Evolutionary conservation across 192 early-diverging fungal species (phyloP).

Genomic region (Coemansia sp.): DNA sequence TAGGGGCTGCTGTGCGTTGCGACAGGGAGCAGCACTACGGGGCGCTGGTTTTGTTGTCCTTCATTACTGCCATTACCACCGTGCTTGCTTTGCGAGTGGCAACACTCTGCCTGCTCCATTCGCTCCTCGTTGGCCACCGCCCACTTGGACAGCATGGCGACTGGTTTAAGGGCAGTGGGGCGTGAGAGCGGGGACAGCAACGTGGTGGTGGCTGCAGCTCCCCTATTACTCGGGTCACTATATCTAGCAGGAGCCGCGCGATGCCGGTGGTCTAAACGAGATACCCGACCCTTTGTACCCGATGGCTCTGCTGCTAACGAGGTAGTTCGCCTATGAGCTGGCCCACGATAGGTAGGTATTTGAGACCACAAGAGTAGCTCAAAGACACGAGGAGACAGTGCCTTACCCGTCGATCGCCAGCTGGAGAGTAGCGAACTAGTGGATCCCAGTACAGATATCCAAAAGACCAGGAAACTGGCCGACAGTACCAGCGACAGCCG

Average conservation of each 20-base stretch:
- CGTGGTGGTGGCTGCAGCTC: conserved; percentile 12
- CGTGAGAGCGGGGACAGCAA: conserved; percentile 3
- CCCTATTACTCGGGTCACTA: neutral
- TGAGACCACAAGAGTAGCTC: conserved; percentile 22
- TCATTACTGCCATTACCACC: conserved; percentile 6
- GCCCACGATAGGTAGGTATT: neutral
- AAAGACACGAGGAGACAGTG: conserved; percentile 32
- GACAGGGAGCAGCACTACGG: neutral
- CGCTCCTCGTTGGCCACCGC: neutral
- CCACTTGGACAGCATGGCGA: neutral
- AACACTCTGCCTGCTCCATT: neutral
- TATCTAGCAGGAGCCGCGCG: neutral
- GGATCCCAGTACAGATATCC: conserved; percentile 36
- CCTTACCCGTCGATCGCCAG: conserved; percentile 23
- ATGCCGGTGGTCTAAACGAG: neutral
- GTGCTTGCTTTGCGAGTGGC: neutral
- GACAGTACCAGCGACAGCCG: conserved; percentile 25
- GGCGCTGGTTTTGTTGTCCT: neutral
- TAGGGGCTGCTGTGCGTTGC: neutral
- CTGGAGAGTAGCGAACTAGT: conserved; percentile 20
- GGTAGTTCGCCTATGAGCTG: neutral
- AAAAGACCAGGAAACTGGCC: conserved; percentile 32
- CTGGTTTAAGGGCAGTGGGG: neutral
- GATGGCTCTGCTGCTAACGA: neutral
- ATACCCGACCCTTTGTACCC: neutral